A percentile compares a stretch with the other conserved stretches of the same genome.
Evolutionary conservation across 805 yeast genomes (phyloP).

Genomic region (Pichia scutulata): DNA sequence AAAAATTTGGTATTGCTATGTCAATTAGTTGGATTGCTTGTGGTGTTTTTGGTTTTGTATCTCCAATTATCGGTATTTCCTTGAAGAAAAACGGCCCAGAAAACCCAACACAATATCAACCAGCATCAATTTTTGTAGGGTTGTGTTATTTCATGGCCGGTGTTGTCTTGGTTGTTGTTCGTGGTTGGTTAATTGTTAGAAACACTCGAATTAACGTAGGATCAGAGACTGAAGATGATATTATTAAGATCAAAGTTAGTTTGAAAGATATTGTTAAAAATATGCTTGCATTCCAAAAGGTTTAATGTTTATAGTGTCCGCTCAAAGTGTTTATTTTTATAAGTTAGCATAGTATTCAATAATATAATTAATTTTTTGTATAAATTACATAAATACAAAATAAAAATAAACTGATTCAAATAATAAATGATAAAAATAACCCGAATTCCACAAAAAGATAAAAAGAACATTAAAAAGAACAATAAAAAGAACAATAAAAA

Average conservation of each 20-base stretch:
- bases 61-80: conserved; percentile 55
- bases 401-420: not conserved
- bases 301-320: no score
- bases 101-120: conserved; percentile 40
- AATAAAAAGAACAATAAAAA: not conserved
- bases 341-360: not conserved
- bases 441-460: not conserved
- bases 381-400: not conserved
- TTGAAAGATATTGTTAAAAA: conserved; percentile 1
- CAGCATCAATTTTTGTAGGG: conserved; percentile 56
- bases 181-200: conserved; percentile 52
- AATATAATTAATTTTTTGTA: not conserved
- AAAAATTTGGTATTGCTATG: conserved; percentile 45
- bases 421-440: not conserved
- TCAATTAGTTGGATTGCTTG: conserved; percentile 39
- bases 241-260: conserved; percentile 13
- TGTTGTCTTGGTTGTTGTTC: conserved; percentile 32
- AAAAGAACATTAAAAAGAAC: not conserved
- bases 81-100: conserved; percentile 32
- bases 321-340: no score
- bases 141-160: conserved; percentile 43
- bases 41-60: conserved; percentile 43
- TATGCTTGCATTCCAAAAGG: conserved; percentile 2
- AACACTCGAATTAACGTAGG: conserved; percentile 23
- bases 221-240: conserved; percentile 18